Evolutionary conservation across 2,329 filamentous ascomycete species (phyloP), one percentile per base, ranked within the genome.

Genomic region (Coleophoma cylindrospora): DNA sequence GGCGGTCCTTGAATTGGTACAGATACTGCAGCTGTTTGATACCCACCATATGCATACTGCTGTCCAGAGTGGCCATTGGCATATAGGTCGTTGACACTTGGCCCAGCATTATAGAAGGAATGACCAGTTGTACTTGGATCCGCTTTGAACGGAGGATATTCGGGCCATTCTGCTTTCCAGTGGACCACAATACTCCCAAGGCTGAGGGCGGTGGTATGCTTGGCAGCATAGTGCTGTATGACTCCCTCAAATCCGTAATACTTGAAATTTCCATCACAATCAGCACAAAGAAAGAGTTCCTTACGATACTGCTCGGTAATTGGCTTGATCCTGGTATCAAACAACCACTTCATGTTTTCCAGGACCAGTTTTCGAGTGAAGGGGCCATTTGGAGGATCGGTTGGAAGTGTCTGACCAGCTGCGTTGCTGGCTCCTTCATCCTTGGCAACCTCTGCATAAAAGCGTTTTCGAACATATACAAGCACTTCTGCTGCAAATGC

Each of bases 341-440:
- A 91, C 32, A 91, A 73, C 82, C 86, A 92, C 66, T 87, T 91
- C 87, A 94, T 91, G 61, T 91, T 90, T 63, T 92, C 88, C 57
- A 94, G 69, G 1, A 84, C 87, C 47, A 92, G 72, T 61, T 77
- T 84, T 63, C 80, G 75, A 22, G 76, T 81, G 58, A 74, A 79
- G 7, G 79, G 74, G 0, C 75, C 78, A 54, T 76, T 70, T 2
- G 71, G 69, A 8, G 76, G 74, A 54, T 85, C 80, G 10, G 64
- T 49, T 27, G 66, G 60, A 4, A 73, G 71, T 49, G 71, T 55
- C 54, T 66, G 69, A 34, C 79, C 74, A 47, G 74, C 70, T 37
- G 72, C 72, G 11, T 67, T 67, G 21, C 73, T 67, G 13, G 71
- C 70, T 37, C 70, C 70, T 47, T 76, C 74, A 47, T 82, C 74